These are phyloP conservation scores for Cadophora malorum DNA, from an alignment of 2,329 filamentous ascomycete genomes.

Conservation along the genomic window DNA sequence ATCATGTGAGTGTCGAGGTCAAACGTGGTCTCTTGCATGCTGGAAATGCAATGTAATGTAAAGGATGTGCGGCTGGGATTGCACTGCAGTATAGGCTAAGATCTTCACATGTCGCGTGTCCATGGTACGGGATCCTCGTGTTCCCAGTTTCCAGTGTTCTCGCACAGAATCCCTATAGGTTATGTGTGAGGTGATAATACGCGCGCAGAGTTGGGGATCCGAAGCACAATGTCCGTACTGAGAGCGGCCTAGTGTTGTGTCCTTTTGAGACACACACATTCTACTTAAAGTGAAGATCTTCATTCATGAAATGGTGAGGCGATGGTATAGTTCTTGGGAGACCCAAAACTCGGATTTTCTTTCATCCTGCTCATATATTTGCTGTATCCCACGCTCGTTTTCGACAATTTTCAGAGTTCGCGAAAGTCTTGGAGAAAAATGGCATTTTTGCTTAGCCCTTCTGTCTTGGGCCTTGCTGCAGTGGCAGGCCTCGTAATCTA, in stretches of 20 bases:
- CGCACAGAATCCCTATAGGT: background rate
- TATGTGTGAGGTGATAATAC: background rate
- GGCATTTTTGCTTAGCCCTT: background rate
- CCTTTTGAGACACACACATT: background rate
- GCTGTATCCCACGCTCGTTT: background rate
- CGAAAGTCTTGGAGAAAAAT: background rate
- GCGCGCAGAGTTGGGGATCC: constrained; percentile 5
- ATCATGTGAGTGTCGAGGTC: no score
- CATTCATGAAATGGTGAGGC: background rate
- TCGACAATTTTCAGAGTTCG: background rate
- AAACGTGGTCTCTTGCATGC: no score
- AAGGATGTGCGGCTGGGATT: no score
- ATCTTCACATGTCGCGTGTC: background rate
- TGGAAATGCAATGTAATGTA: no score
- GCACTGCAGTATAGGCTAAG: constrained; percentile 2
- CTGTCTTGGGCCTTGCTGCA: constrained; percentile 12
- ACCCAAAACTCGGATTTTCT: background rate
- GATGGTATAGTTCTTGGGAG: background rate
- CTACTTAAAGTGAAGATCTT: constrained; percentile 7
- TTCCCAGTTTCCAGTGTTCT: background rate
- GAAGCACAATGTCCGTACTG: constrained; percentile 15
- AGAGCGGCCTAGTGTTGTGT: background rate
- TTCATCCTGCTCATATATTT: constrained; percentile 6
- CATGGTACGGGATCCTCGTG: constrained; percentile 8
- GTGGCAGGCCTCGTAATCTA: constrained; percentile 18